Base-by-base conservation (phyloP, 179 eudicot species). In the Spinacia oleracea region DNA sequence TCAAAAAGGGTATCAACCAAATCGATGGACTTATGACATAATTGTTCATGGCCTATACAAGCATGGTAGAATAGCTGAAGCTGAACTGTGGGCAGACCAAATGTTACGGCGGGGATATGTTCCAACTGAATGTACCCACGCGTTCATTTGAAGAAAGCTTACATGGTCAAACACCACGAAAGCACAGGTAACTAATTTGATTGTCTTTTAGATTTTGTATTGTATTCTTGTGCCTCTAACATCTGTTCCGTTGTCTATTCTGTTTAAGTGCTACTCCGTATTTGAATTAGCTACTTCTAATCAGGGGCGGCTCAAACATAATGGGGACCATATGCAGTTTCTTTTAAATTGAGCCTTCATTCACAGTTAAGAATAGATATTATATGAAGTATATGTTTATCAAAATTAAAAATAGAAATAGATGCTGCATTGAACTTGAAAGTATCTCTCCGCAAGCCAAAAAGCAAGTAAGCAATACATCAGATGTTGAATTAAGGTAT, bases 1-100 rank as follows among this genome's bases (percentile, higher is more conserved):
- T 78, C 83, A 80, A 78, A 95, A 82, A 79, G 98, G 97, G 51
- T 87, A 85, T 77, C 79, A 85, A 76, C 97, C 98, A 68, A 88
- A 95, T 81, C 62, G 65, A 72, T 91, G 92, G 97, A 93, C 91
- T 73, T 93, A 91, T 81, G 91, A 87, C 62, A 80, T 78, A 51
- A 69, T 93, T 82, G 86, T 87, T 27, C 86, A 77, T 73, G 97
- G 93, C 58, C 87, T 90, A 45, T 50, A 56, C 51, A 87, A 79
- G 83, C 84, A 86, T 79, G 92, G 95, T 75, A 86, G 87, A 81
- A 79, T 31, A 50, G 51, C 43, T 56, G 97, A 93, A 75, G 98
- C 97, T 31, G 84, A 65, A 70, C 60, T 43, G 78, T 88, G 86
- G 88, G 70, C 64, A 31, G 88, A 87, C 66, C 88, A 91, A 88